These are phyloP conservation scores for Litchi chinensis DNA, from an alignment of 345 rosid genomes.

Conservation along the genomic window DNA sequence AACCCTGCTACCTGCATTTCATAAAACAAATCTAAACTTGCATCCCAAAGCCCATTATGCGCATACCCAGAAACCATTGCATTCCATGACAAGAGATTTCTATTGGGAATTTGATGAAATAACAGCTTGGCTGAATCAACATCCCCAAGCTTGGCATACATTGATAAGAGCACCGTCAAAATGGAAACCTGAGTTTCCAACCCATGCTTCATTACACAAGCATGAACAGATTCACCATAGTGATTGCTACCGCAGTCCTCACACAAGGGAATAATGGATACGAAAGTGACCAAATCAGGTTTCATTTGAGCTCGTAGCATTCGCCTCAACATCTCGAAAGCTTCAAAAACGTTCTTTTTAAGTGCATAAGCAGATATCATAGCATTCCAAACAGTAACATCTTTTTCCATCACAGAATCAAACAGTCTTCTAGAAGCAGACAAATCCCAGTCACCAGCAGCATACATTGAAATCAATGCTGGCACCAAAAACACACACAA, in stretches of 20 bases:
- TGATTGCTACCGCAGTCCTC: conserved; percentile 20
- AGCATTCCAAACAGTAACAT: conserved; percentile 47
- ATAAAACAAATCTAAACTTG: conserved; percentile 35
- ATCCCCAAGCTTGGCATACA: conserved; percentile 48
- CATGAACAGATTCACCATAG: conserved; percentile 45
- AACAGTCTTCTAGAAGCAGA: conserved; percentile 38
- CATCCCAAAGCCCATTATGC: conserved; percentile 38
- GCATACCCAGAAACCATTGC: conserved; percentile 49
- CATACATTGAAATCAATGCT: conserved; percentile 54
- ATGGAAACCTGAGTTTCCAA: conserved; percentile 37
- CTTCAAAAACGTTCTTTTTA: conserved; percentile 37
- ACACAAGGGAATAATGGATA: conserved; percentile 44
- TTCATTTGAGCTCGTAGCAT: conserved; percentile 31
- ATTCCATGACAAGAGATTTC: conserved; percentile 46
- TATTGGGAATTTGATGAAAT: conserved; percentile 35
- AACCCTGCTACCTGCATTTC: conserved; percentile 45
- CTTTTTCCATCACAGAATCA: conserved; percentile 32
- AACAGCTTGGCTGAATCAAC: conserved; percentile 38
- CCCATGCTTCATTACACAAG: conserved; percentile 43
- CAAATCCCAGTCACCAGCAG: conserved; percentile 34
- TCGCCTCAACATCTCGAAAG: conserved; percentile 37
- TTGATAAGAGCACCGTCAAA: conserved; percentile 46
- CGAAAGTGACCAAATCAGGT: conserved; percentile 47
- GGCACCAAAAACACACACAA: conserved; percentile 41
- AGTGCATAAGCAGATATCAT: conserved; percentile 41